Evolutionary conservation across 2,329 filamentous ascomycete species (phyloP).

Genomic region (Claviceps fusiformis): DNA sequence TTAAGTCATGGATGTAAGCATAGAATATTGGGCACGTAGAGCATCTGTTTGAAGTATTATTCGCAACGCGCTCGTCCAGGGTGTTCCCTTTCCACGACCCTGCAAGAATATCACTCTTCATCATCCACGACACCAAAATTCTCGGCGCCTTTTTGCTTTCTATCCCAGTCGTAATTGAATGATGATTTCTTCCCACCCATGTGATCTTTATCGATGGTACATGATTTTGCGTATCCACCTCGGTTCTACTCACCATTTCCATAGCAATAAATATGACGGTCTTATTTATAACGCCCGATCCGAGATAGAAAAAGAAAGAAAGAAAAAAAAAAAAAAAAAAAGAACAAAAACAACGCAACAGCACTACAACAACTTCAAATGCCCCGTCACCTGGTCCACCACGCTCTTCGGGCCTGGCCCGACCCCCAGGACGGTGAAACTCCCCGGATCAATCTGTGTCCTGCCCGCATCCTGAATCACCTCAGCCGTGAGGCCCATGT

Average conservation of each 20-base stretch:
- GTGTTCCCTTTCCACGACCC: neutral
- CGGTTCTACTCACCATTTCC: neutral
- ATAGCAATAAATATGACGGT: neutral
- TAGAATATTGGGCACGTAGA: neutral
- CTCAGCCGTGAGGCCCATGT: slow-evolving; percentile 73
- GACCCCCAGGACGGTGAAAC: slow-evolving; percentile 80
- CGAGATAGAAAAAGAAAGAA: too few species aligned
- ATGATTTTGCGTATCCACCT: too few species aligned
- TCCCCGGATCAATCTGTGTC: slow-evolving; percentile 91
- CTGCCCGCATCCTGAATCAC: slow-evolving; percentile 91
- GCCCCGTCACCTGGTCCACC: slow-evolving; percentile 74
- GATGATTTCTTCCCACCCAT: neutral
- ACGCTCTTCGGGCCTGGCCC: slow-evolving; percentile 71
- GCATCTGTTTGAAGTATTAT: neutral
- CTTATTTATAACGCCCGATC: neutral
- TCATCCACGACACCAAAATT: neutral
- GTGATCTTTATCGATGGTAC: too few species aligned
- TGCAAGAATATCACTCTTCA: too few species aligned
- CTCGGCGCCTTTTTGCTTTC: neutral
- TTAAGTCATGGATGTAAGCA: neutral
- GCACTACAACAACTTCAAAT: slow-evolving; percentile 63
- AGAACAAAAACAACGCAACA: neutral
- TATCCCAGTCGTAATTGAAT: too few species aligned
- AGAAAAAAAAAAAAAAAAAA: neutral
- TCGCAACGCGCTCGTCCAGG: neutral